Evolutionary conservation across 164 flowering plant species (phyloP).

Genomic region (Kingdonia uniflora): DNA sequence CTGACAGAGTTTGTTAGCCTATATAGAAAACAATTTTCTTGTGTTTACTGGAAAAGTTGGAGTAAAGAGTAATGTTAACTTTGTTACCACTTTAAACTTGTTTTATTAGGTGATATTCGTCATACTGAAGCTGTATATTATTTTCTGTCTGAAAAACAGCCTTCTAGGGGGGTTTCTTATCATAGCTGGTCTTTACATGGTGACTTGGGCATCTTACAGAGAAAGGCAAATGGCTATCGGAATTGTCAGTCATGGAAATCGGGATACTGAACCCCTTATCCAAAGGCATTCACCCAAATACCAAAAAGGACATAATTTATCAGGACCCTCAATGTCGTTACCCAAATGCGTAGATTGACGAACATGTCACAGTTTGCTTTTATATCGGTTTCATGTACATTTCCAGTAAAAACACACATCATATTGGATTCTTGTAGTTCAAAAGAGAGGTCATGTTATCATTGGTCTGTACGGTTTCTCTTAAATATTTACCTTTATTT

Average conservation of each 20-base stretch:
- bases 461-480: no score
- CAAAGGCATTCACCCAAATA: slow-evolving; percentile 36
- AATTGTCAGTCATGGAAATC: slow-evolving; percentile 13
- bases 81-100: not conserved
- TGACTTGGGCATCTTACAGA: slow-evolving; percentile 87
- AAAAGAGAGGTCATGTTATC: no score
- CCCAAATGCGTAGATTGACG: slow-evolving; percentile 18
- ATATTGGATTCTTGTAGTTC: no score
- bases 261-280: slow-evolving; percentile 41
- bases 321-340: slow-evolving; percentile 31
- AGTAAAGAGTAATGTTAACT: not conserved
- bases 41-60: not conserved
- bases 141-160: slow-evolving; percentile 33
- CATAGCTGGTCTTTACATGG: slow-evolving; percentile 80
- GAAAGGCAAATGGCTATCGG: slow-evolving; percentile 38
- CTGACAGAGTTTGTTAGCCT: not conserved
- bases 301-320: slow-evolving; percentile 42
- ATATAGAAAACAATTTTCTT: not conserved
- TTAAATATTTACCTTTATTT: no score
- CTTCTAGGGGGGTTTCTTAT: slow-evolving; percentile 71
- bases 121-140: not conserved
- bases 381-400: no score
- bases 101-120: not conserved
- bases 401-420: no score
- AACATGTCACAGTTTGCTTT: not conserved